Base-by-base conservation (phyloP, 129 eudicot species). In the Tanacetum coccineum region DNA sequence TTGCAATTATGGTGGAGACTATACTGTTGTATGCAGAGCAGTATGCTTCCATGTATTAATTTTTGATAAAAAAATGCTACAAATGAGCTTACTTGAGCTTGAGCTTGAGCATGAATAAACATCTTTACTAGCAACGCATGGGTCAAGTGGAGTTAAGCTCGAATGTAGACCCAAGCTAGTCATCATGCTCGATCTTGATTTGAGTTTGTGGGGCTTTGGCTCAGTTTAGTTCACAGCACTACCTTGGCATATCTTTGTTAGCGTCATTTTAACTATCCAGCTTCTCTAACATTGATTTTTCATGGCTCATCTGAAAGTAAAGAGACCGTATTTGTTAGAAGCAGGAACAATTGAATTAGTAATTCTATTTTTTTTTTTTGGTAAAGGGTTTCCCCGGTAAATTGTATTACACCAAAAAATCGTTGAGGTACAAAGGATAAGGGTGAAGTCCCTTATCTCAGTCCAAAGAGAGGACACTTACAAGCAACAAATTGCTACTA, bases 321-420 rank as follows among this genome's bases (percentile, higher is more conserved):
- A 22, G 11, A 45, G 4, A 60, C 49, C 51, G 11, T 54, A 46
- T 73, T 26, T 21, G n/a, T 44, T 52, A 62, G 55, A 77, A 44
- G 39, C 60, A 71, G 36, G 18, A 70, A 58, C 13, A 59, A 45
- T 14, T 25, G n/a, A 47, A 18, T 30, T 49, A 52, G 22, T 48
- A 50, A 40, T 32, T 30, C 68, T 36, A 36, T 36, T 36, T n/a
- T n/a, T n/a, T n/a, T n/a, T n/a, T n/a, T n/a, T n/a, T n/a, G n/a
- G n/a, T n/a, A n/a, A n/a, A n/a, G n/a, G n/a, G n/a, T n/a, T n/a
- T n/a, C n/a, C n/a, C n/a, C n/a, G n/a, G n/a, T n/a, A n/a, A n/a
- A n/a, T n/a, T n/a, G n/a, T n/a, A n/a, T n/a, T n/a, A n/a, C n/a
- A n/a, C n/a, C n/a, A n/a, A n/a, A n/a, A n/a, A n/a, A n/a, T n/a